Evolutionary conservation across 257 asterid species (phyloP).

Genomic region (Perilla frutescens): DNA sequence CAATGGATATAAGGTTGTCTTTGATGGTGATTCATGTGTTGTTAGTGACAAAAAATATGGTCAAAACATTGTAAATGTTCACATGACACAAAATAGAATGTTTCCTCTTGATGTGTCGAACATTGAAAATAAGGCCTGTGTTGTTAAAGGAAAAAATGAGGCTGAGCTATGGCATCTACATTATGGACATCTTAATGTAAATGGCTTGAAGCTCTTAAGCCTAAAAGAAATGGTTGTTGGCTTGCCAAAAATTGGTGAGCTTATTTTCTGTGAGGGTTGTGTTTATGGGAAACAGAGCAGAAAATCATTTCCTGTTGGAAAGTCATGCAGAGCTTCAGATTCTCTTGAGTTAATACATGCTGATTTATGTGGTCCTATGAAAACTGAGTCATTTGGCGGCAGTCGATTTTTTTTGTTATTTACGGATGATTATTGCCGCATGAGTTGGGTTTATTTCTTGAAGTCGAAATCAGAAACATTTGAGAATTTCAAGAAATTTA

Average conservation of each 20-base stretch:
- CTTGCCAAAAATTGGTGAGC: neutral
- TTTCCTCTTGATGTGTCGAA: neutral
- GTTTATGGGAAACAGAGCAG: slow-evolving; percentile 4
- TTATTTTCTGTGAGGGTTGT: slow-evolving; percentile 8
- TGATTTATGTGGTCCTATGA: slow-evolving; percentile 4
- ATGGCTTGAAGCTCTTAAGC: too few species aligned
- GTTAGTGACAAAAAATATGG: neutral
- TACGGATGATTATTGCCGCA: slow-evolving; percentile 17
- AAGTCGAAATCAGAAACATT: slow-evolving; percentile 3
- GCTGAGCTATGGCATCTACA: too few species aligned
- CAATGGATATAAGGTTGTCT: slow-evolving; percentile 19
- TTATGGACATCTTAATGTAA: too few species aligned
- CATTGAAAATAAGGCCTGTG: too few species aligned
- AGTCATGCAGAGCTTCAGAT: slow-evolving; percentile 15
- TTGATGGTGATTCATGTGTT: slow-evolving; percentile 16
- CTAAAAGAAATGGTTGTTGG: slow-evolving; percentile 29
- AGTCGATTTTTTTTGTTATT: slow-evolving; percentile 1
- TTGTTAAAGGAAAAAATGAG: too few species aligned
- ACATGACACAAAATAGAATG: neutral
- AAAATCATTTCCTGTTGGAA: slow-evolving; percentile 16
- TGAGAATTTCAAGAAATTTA: slow-evolving; percentile 18
- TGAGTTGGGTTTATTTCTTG: slow-evolving; percentile 24
- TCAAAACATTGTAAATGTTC: neutral
- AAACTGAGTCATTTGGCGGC: neutral
- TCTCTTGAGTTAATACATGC: slow-evolving; percentile 13